phyloP scores from a whole-genome alignment of 371 early-diverging fungal genomes.

The Chytridium lagenaria region DNA sequence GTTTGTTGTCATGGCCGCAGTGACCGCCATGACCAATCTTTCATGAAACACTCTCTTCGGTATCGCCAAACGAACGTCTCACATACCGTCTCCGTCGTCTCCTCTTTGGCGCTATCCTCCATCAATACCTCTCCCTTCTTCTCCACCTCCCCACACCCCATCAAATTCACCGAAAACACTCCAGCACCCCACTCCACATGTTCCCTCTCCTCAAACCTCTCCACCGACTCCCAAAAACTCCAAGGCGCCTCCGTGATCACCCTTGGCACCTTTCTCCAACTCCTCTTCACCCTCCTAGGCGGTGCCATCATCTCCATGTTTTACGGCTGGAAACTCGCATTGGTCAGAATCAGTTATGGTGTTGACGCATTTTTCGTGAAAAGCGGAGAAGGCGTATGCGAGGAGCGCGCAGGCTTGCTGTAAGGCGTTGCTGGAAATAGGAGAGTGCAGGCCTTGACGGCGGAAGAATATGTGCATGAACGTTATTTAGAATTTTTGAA shows the following conservation, averaged over 20 bases:
- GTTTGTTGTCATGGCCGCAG: conserved; percentile 36
- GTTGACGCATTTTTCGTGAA: conserved; percentile 26
- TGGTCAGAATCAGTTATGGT: conserved; percentile 32
- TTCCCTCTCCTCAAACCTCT: conserved; percentile 75
- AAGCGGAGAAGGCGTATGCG: conserved; percentile 25
- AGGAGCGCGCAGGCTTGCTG: conserved; percentile 77
- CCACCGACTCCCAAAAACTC: conserved; percentile 81
- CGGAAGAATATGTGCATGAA: conserved; percentile 32
- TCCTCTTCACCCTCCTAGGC: conserved; percentile 37
- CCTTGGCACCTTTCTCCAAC: no score
- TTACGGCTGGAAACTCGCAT: conserved; percentile 46
- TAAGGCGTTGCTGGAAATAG: conserved; percentile 85
- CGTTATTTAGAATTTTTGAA: no score
- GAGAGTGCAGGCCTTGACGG: conserved; percentile 64
- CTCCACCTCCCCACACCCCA: neutral
- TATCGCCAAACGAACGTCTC: conserved; percentile 54
- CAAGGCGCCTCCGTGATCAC: conserved; percentile 44
- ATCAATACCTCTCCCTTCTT: conserved; percentile 86
- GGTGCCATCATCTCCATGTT: conserved; percentile 39
- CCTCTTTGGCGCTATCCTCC: conserved; percentile 62
- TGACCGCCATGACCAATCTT: neutral
- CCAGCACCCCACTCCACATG: conserved; percentile 58
- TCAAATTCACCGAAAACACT: neutral
- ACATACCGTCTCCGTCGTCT: conserved; percentile 59
- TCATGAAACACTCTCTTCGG: conserved; percentile 44